Conservation (phyloP, 2,329 filamentous ascomycete genomes). For the Orbilia oligospora region DNA sequence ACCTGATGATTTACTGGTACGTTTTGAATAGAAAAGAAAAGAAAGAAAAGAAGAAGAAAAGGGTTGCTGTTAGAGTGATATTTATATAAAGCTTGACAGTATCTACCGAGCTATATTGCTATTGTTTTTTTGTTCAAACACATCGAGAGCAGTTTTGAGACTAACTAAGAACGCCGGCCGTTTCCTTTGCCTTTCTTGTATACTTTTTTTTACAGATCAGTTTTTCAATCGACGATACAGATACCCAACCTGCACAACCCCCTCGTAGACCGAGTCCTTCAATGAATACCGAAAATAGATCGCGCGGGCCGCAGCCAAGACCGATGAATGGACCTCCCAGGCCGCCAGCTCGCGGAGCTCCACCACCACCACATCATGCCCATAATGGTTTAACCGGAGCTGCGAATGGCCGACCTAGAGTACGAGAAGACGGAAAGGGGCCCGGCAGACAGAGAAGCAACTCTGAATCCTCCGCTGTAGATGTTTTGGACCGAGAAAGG, state of each 20-base stretch:
- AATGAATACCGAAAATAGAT: slow-evolving; percentile 51
- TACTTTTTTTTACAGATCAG: slow-evolving; percentile 48
- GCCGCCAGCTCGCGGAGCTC: slow-evolving; percentile 46
- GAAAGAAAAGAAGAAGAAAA: neutral
- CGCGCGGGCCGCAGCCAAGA: slow-evolving; percentile 50
- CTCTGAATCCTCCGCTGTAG: slow-evolving; percentile 82
- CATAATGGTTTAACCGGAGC: slow-evolving; percentile 44
- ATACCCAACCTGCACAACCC: slow-evolving; percentile 27
- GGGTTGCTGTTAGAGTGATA: neutral
- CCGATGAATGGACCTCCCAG: slow-evolving; percentile 45
- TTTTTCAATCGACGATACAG: slow-evolving; percentile 57
- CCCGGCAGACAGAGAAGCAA: slow-evolving; percentile 71
- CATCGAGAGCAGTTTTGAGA: slow-evolving; percentile 31
- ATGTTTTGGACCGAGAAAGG: slow-evolving; percentile 73
- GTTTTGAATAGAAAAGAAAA: slow-evolving; percentile 9
- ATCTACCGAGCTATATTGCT: slow-evolving; percentile 16
- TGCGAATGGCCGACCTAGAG: slow-evolving; percentile 24
- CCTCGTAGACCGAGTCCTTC: slow-evolving; percentile 53
- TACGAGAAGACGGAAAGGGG: slow-evolving; percentile 28
- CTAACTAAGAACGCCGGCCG: slow-evolving; percentile 26
- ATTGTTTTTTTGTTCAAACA: slow-evolving; percentile 9
- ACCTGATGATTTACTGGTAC: slow-evolving; percentile 55
- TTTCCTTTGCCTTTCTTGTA: slow-evolving; percentile 1
- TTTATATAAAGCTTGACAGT: slow-evolving; percentile 11
- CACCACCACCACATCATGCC: slow-evolving; percentile 34